Evolutionary conservation across 176 grass and related monocot genomes (phyloP).

Genomic region (Carex pumila): DNA sequence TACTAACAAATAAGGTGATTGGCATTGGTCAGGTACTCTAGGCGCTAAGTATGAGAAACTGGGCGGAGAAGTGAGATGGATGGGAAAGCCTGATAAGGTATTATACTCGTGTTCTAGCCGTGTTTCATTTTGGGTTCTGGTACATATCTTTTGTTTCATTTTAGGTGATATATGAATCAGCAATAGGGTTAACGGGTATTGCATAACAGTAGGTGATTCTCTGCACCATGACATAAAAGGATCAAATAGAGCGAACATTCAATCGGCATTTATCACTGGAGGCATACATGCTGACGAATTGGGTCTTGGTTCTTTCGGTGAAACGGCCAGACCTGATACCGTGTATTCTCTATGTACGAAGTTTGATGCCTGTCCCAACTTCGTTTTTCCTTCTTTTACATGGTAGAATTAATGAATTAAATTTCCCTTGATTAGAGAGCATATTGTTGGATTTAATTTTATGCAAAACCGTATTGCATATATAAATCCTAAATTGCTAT

Average conservation of each 20-base stretch:
- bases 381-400: constrained; percentile 79
- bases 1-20: not conserved
- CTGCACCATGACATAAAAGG: constrained; percentile 87
- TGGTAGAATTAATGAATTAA: constrained; percentile 42
- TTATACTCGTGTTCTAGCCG: not conserved
- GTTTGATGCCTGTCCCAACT: constrained; percentile 48
- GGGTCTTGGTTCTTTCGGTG: constrained; percentile 41
- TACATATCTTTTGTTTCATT: not conserved
- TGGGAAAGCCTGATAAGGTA: constrained; percentile 96
- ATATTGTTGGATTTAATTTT: too few species aligned
- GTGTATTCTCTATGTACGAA: constrained; percentile 44
- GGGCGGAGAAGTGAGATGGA: constrained; percentile 90
- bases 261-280: too few species aligned
- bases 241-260: too few species aligned
- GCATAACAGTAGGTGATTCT: constrained; percentile 75
- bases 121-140: not conserved
- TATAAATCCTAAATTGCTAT: too few species aligned
- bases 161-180: constrained; percentile 85
- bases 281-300: constrained; percentile 73
- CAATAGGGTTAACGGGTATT: constrained; percentile 52
- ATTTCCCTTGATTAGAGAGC: not conserved
- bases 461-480: too few species aligned
- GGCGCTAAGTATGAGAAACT: constrained; percentile 80
- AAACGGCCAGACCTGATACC: constrained; percentile 34
- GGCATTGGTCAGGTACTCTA: constrained; percentile 48